Evolutionary conservation across 2,329 filamentous ascomycete species (phyloP), one percentile per base, ranked within the genome.

Genomic region (Ophiostoma pallidulum): DNA sequence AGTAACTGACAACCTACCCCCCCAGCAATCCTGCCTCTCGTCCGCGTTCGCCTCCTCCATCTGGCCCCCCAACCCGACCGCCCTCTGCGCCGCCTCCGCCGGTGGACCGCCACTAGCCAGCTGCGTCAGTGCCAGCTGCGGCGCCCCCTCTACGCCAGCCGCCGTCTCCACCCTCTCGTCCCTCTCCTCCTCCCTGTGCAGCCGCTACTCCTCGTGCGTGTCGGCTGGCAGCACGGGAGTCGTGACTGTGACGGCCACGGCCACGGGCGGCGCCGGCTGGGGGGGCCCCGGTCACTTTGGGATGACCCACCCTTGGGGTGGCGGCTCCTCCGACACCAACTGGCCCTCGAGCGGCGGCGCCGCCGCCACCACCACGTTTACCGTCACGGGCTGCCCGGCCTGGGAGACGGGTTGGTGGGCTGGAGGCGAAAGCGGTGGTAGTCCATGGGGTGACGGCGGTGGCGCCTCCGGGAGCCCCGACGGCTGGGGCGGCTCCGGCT

Each of bases 21-120:
- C 33, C 37, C 49, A 70, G 68, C 61, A 69, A 59, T 61, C 62
- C 46, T 71, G 68, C 49, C 60, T 70, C 41, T 68, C 66, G 9
- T 67, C 66, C 3, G 59, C 57, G 43, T 70, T 61, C 58, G 45
- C 56, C n/a, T 52, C 59, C 29, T 52, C 59, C 36, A 55, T 58
- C 14, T 64, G 60, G 59, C 62, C 63, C 3, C 53, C 59, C 0
- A n/a, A n/a, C n/a, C 58, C 63, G 2, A 60, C 60, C 7, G 54
- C 53, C 12, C 64, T 62, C 53, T 66, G 63, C 54, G 45, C 47
- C 31, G 40, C 51, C n/a, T n/a, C n/a, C 16, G 28, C 49, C 19
- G 45, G 53, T 8, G 54, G 52, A 16, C 51, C 59, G 18, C 57
- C 53, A 29, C 54, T 62, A 3, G 52, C 57, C 22, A 52, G 51